phyloP scores from a whole-genome alignment of 345 rosid species.

The Lepidium aucheri region DNA sequence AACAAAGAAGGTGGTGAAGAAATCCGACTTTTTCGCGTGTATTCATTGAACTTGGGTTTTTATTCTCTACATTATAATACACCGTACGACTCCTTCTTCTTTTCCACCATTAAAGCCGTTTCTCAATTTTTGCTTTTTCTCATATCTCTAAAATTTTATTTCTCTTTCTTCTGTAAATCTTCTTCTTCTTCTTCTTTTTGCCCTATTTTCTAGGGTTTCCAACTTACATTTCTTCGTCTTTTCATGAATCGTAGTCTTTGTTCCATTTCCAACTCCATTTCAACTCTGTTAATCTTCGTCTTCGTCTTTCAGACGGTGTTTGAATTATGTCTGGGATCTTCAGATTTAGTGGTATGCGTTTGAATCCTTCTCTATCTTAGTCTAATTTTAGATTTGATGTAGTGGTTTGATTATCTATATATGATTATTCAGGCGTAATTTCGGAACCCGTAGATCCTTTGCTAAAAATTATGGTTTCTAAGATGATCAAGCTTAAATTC shows the following conservation, averaged over 20 bases:
- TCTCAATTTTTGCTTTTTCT: not conserved
- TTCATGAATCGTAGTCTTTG: slow-evolving; percentile 46
- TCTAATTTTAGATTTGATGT: not conserved
- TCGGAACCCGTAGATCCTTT: not conserved
- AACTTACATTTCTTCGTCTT: slow-evolving; percentile 17
- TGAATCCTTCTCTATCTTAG: not conserved
- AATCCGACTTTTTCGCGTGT: slow-evolving; percentile 34
- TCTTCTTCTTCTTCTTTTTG: slow-evolving; percentile 35
- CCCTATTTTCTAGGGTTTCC: slow-evolving; percentile 76
- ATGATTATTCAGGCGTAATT: not conserved
- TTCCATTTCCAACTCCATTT: not conserved
- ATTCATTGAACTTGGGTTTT: slow-evolving; percentile 57
- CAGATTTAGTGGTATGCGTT: slow-evolving; percentile 49
- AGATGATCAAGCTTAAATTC: not conserved
- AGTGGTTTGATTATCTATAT: not conserved
- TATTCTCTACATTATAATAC: not conserved
- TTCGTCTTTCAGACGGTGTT: slow-evolving; percentile 38
- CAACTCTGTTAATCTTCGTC: slow-evolving; percentile 10
- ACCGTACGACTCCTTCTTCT: slow-evolving; percentile 11
- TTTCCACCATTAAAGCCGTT: slow-evolving; percentile 11
- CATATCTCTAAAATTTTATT: not conserved
- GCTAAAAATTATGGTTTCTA: not conserved
- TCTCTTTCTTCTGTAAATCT: not conserved
- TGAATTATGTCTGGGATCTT: slow-evolving; percentile 72
- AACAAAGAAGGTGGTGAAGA: slow-evolving; percentile 41